Evolutionary conservation across 306 rosid genomes (phyloP).

Genomic region (Abrus pulchellus): DNA sequence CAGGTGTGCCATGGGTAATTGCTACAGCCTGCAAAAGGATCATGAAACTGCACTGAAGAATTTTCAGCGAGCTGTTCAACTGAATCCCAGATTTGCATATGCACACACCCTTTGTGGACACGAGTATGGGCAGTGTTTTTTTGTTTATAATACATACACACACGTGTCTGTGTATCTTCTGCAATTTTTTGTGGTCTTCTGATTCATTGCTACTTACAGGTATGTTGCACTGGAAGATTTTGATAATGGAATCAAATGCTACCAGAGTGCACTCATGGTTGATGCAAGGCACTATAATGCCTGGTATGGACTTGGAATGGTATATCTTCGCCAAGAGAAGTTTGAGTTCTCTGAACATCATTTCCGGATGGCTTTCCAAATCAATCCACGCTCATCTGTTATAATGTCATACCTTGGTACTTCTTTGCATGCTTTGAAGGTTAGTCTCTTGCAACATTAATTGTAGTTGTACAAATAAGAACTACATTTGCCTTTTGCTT

Average conservation of each 20-base stretch:
- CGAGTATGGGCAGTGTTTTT: constrained; percentile 68
- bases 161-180: neutral
- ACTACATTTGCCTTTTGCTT: constrained; percentile 29
- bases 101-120: constrained; percentile 99
- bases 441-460: constrained; percentile 48
- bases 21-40: constrained; percentile 69
- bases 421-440: constrained; percentile 89
- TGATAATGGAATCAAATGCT: constrained; percentile 93
- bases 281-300: constrained; percentile 94
- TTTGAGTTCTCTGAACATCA: constrained; percentile 94
- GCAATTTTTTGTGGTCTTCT: constrained; percentile 42
- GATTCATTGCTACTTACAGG: constrained; percentile 59
- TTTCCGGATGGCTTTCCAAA: constrained; percentile 85
- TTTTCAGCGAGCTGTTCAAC: constrained; percentile 96
- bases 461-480: constrained; percentile 45
- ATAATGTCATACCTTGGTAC: constrained; percentile 95
- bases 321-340: constrained; percentile 95
- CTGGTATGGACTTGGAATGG: constrained; percentile 99
- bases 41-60: constrained; percentile 73
- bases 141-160: neutral
- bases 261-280: constrained; percentile 90
- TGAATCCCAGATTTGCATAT: constrained; percentile 92
- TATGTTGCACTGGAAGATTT: constrained; percentile 94
- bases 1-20: constrained; percentile 69
- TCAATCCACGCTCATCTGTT: constrained; percentile 89